A percentile compares a stretch with the other conserved stretches of the same genome.
Conservation (phyloP, 495 filamentous ascomycete genomes). For the Aspergillus cavernicola region DNA sequence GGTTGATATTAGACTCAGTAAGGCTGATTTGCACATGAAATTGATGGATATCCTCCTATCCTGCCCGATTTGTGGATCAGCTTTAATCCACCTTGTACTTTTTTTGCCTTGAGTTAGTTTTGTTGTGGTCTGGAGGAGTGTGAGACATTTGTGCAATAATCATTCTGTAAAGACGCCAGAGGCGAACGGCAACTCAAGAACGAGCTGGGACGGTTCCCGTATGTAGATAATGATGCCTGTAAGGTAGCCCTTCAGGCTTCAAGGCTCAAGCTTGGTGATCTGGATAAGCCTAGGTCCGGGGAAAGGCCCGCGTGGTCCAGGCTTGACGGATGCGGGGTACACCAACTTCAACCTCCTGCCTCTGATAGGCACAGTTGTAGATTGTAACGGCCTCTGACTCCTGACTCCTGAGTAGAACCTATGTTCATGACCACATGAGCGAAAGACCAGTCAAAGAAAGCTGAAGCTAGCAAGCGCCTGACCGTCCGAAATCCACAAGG, state of each 20-base stretch:
- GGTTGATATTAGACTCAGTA: slow-evolving; percentile 1
- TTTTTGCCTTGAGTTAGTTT: neutral
- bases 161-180: no score
- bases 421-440: no score
- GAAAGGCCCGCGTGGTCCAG: slow-evolving; percentile 25
- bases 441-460: no score
- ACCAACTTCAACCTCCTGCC: neutral
- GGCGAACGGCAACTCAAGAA: no score
- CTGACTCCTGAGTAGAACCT: no score
- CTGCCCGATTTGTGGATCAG: slow-evolving; percentile 21
- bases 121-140: neutral
- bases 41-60: slow-evolving; percentile 13
- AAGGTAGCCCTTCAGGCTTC: no score
- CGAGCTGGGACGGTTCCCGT: no score
- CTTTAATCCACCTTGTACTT: neutral
- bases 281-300: slow-evolving; percentile 13
- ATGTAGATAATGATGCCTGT: no score
- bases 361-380: no score
- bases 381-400: no score
- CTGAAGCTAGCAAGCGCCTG: neutral
- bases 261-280: neutral
- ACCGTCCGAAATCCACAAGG: neutral
- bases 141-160: neutral
- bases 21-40: slow-evolving; percentile 10
- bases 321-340: slow-evolving; percentile 26